phyloP scores from a whole-genome alignment of 805 yeast species.

The Diddensiella caesifluorescens region DNA sequence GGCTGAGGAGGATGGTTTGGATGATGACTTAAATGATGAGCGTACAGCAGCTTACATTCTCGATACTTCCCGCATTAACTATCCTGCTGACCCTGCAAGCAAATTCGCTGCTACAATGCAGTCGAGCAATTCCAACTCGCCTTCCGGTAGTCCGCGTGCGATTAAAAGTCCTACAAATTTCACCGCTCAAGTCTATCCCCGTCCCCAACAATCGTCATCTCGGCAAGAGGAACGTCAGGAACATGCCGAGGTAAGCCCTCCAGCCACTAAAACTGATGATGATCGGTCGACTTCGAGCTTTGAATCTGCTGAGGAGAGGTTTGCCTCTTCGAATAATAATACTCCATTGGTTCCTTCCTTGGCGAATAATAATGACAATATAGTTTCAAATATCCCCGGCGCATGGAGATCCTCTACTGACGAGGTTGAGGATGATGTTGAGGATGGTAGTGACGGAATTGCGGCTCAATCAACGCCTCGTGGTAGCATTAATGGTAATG shows the following conservation, averaged over 20 bases:
- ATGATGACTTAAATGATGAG: conserved; percentile 44
- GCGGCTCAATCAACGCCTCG: conserved; percentile 15
- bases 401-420: conserved; percentile 15
- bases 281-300: conserved; percentile 13
- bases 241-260: conserved; percentile 3
- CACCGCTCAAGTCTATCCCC: conserved; percentile 8
- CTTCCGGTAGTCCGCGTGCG: conserved; percentile 5
- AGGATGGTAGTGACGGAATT: background rate
- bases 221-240: background rate
- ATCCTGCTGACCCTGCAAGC: conserved; percentile 34
- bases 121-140: background rate
- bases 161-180: conserved; percentile 3
- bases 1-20: conserved; percentile 45
- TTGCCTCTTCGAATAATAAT: conserved; percentile 9
- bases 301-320: conserved; percentile 18
- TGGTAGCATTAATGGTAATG: background rate
- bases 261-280: conserved; percentile 12
- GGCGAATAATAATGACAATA: background rate
- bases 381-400: conserved; percentile 18
- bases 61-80: conserved; percentile 46
- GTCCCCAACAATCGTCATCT: conserved; percentile 2
- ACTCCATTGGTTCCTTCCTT: background rate
- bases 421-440: background rate
- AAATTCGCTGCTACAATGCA: background rate
- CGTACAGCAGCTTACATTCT: conserved; percentile 47